These are phyloP conservation scores for Cornus suecica DNA, from an alignment of 148 eudicot genomes.

Conservation along the genomic window DNA sequence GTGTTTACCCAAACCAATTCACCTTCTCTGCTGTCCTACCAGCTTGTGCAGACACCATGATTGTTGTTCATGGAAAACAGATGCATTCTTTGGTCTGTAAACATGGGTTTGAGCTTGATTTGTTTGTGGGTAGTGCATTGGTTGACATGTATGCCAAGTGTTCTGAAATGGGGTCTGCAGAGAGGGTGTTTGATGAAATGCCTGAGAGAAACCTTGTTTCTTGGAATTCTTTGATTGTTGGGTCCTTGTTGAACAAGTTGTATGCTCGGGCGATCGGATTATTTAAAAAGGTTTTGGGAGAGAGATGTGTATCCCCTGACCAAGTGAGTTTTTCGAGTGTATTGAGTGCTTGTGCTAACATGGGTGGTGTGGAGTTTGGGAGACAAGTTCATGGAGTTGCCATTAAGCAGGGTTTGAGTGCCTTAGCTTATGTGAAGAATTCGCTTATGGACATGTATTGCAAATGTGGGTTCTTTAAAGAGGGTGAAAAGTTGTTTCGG, in stretches of 20 bases:
- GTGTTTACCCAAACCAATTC: slow-evolving; percentile 37
- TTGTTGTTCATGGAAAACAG: slow-evolving; percentile 31
- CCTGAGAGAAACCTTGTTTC: too few species aligned
- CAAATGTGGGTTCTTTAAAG: slow-evolving; percentile 32
- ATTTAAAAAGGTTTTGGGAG: slow-evolving; percentile 30
- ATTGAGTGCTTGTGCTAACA: slow-evolving; percentile 48
- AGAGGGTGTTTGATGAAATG: too few species aligned
- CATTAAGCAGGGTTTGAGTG: slow-evolving; percentile 29
- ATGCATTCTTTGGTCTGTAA: slow-evolving; percentile 38
- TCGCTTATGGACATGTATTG: slow-evolving; percentile 46
- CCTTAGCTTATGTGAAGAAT: slow-evolving; percentile 35
- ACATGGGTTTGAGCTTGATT: slow-evolving; percentile 35
- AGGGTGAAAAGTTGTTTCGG: slow-evolving; percentile 29
- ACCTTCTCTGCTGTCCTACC: slow-evolving; percentile 46
- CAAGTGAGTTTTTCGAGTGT: slow-evolving; percentile 42
- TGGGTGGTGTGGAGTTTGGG: slow-evolving; percentile 26
- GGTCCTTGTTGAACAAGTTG: slow-evolving; percentile 24
- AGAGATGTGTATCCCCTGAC: slow-evolving; percentile 19
- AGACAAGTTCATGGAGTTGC: slow-evolving; percentile 35
- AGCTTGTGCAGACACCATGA: slow-evolving; percentile 29
- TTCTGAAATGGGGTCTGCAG: slow-evolving; percentile 24
- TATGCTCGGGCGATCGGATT: slow-evolving; percentile 23
- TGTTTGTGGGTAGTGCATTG: slow-evolving; percentile 45
- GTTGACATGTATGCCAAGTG: slow-evolving; percentile 46
- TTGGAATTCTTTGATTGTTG: slow-evolving; percentile 23